These are phyloP conservation scores for Pythium phragmitis DNA, from an alignment of 352 stramenopile genomes.

Conservation along the genomic window DNA sequence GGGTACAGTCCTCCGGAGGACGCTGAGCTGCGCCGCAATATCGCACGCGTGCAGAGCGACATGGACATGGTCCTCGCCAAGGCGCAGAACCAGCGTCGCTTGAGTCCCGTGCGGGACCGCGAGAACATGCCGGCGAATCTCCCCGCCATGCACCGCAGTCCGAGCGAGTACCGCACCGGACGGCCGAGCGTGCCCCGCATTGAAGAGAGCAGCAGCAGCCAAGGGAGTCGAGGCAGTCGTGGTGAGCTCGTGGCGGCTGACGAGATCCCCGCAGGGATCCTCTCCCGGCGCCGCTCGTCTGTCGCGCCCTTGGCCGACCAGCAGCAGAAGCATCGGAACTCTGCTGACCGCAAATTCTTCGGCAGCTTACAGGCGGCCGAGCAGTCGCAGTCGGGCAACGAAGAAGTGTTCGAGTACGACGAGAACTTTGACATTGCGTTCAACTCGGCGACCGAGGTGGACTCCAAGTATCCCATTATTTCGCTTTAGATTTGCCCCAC, in stretches of 20 bases:
- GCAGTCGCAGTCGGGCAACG: constrained; percentile 16
- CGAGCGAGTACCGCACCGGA: constrained; percentile 4
- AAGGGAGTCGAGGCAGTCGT: background rate
- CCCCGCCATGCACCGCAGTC: constrained; percentile 5
- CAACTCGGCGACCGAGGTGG: background rate
- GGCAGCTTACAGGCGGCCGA: constrained; percentile 8
- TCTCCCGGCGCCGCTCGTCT: constrained; percentile 6
- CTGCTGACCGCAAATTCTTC: constrained; percentile 15
- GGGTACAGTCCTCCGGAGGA: constrained; percentile 19
- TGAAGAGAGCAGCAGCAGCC: background rate
- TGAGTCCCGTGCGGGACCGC: background rate
- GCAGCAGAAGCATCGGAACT: constrained; percentile 23
- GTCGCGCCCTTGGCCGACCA: background rate
- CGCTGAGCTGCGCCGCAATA: constrained; percentile 11
- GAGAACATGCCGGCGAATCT: constrained; percentile 13
- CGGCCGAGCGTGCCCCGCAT: background rate
- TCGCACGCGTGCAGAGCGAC: constrained; percentile 22
- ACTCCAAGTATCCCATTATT: constrained; percentile 26
- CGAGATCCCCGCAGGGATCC: constrained; percentile 3
- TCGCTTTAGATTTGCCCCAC: constrained; percentile 11
- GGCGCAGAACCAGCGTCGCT: background rate
- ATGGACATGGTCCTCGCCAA: constrained; percentile 14
- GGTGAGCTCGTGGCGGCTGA: constrained; percentile 5
- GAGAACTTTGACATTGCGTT: constrained; percentile 18
- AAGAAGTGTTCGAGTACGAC: constrained; percentile 29